A percentile compares a stretch with the other conserved stretches of the same genome.
phyloP scores from a whole-genome alignment of 1,139 yeast species.

The Entelexis sorbosivorans region DNA sequence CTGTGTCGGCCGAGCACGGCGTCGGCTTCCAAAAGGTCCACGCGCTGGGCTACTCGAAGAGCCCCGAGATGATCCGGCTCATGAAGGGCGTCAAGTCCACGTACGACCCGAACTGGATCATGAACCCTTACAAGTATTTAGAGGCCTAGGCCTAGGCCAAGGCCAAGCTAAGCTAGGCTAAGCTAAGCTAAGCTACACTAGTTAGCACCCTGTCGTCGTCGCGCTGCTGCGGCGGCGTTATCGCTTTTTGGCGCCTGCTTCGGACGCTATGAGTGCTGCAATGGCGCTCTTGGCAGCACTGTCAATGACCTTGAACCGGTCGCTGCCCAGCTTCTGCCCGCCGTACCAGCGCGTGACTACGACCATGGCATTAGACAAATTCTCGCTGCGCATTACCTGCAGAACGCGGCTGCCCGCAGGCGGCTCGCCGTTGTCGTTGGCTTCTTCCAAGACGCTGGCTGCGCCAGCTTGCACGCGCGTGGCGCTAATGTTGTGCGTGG shows the following conservation, averaged over 20 bases:
- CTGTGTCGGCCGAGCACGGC: conserved; percentile 95
- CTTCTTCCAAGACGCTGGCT: conserved; percentile 17
- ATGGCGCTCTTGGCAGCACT: conserved; percentile 73
- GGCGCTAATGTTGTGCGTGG: conserved; percentile 70
- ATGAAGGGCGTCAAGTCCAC: conserved; percentile 68
- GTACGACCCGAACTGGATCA: conserved; percentile 79
- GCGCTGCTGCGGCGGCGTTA: no score
- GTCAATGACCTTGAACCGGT: conserved; percentile 70
- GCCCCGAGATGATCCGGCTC: conserved; percentile 51
- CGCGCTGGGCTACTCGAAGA: conserved; percentile 74
- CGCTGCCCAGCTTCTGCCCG: conserved; percentile 80
- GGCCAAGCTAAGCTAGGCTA: no score
- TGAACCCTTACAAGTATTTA: conserved; percentile 70
- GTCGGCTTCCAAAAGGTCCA: conserved; percentile 91
- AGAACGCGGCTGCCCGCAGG: conserved; percentile 74
- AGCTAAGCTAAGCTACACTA: no score
- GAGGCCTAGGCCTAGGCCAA: conserved; percentile 7
- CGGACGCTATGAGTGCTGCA: conserved; percentile 16
- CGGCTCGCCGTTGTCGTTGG: conserved; percentile 74
- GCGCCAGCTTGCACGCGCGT: conserved; percentile 45
- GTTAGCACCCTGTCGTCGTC: background rate
- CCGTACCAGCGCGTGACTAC: conserved; percentile 88
- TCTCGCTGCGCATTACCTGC: conserved; percentile 57
- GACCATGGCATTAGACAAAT: conserved; percentile 70
- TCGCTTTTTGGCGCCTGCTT: background rate